Evolutionary conservation across 495 filamentous ascomycete species (phyloP), one percentile per base, ranked within the genome.

Genomic region (Neurospora pannonica): DNA sequence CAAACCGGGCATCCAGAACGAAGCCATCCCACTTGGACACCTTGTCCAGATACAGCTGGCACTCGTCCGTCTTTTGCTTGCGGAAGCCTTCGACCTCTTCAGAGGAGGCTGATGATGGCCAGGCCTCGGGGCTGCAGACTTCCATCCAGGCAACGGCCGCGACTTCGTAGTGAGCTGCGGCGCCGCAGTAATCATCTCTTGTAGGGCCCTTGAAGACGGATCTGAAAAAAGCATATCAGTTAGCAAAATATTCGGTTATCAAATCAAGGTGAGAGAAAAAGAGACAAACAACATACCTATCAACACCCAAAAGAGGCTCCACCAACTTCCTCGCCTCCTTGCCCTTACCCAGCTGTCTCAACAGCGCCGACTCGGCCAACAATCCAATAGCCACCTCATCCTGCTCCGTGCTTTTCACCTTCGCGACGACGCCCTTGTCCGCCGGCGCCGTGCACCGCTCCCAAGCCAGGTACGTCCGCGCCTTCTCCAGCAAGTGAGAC

Each of bases 131-230:
- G 38, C 80, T 77, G 71, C 79, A 81, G 28, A 82, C 77, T 77
- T 92, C 90, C 81, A 87, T 87, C 95, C 95, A 99, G 28, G 91
- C 81, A 40, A 92, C 89, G 24, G 91, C 92, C 0, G 93, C 95
- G 87, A 95, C 91, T 79, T 99, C 96, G 81, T 97, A 99, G 78
- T 95, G 84, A 21, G 95, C 96, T 3, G 88, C 88, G 4, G 96
- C 93, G 7, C 86, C 85, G 71, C 90, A 88, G 90, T 95, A 99
- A 76, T 95, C 90, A 72, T 99, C 94, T 78, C 88, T 92, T 15
- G 90, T 84, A 39, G 86, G 80, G 5, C 92, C 93, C 76, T 92
- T 97, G 83, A 96, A 94, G 24, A 86, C 74, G 2, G 82, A 74
- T 75, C 89, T 92, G 70, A 1, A 19, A 8, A 1, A 8, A 21